A percentile compares a stretch with the other conserved stretches of the same genome.
Evolutionary conservation across 2,329 filamentous ascomycete genomes (phyloP).

Genomic region (Fusarium sp.): DNA sequence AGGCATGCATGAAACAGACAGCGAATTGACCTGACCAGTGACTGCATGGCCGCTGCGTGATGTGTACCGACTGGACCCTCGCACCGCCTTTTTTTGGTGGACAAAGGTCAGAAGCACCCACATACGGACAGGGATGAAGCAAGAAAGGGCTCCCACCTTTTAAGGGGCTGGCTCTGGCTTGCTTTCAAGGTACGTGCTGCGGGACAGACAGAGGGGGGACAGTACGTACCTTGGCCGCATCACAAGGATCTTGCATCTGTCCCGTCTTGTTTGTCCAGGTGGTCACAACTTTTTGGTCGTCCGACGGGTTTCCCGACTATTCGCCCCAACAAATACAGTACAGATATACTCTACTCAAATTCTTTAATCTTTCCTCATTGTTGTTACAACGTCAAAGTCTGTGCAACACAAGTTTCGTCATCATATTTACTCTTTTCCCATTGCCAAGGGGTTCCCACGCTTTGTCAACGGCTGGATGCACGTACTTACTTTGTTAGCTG

Average conservation of each 20-base stretch:
- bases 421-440: conserved; percentile 14
- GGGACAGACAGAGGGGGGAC: not conserved
- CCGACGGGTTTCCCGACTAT: conserved; percentile 24
- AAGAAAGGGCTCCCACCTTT: not conserved
- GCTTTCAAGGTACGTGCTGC: not conserved
- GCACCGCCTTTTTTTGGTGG: conserved; percentile 4
- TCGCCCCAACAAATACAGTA: conserved; percentile 34
- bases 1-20: conserved; percentile 3
- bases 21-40: not conserved
- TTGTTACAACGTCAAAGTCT: not conserved
- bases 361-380: not conserved
- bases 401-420: conserved; percentile 10
- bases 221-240: conserved; percentile 33
- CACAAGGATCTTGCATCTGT: conserved; percentile 36
- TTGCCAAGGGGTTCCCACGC: conserved; percentile 24
- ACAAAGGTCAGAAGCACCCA: not conserved
- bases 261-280: conserved; percentile 36
- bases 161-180: conserved; percentile 26
- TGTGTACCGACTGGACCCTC: not conserved
- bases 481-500: conserved; percentile 10
- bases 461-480: conserved; percentile 38
- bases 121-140: conserved; percentile 23
- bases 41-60: conserved; percentile 5
- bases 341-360: not conserved
- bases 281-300: conserved; percentile 42